Evolutionary conservation across 1,139 yeast genomes (phyloP).

Genomic region (Hyphopichia khmerensis): DNA sequence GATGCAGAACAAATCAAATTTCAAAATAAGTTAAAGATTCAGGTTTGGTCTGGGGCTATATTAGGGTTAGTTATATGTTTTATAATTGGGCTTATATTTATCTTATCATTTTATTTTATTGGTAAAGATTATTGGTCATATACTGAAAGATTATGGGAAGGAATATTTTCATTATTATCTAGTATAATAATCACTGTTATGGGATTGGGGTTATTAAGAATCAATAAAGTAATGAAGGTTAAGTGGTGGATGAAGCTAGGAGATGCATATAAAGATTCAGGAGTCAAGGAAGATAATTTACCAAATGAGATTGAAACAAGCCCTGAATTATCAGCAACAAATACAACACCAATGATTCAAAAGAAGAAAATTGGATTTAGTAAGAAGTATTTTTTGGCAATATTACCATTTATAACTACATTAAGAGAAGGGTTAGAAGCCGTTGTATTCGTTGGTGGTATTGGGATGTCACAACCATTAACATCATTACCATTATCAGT

Average conservation of each 20-base stretch:
- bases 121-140: constrained; percentile 81
- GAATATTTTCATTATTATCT: constrained; percentile 77
- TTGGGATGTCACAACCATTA: constrained; percentile 42
- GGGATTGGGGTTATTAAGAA: constrained; percentile 84
- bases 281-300: neutral
- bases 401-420: constrained; percentile 44
- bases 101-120: constrained; percentile 70
- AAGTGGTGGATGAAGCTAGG: constrained; percentile 52
- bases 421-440: constrained; percentile 51
- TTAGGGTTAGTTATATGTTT: constrained; percentile 74
- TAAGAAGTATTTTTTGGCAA: constrained; percentile 37
- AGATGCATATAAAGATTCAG: constrained; percentile 29
- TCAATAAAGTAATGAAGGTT: constrained; percentile 62
- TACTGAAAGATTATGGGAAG: constrained; percentile 92
- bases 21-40: constrained; percentile 46
- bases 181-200: constrained; percentile 78
- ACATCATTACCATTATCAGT: constrained; percentile 42
- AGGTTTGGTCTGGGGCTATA: constrained; percentile 84
- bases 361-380: constrained; percentile 13
- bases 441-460: constrained; percentile 48
- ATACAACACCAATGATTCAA: neutral
- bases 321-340: neutral
- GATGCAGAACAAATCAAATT: neutral
- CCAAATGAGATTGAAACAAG: neutral
- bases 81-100: constrained; percentile 71